These are phyloP conservation scores for Backusella australiensis DNA, from an alignment of 192 early-diverging fungal species.

Conservation along the genomic window DNA sequence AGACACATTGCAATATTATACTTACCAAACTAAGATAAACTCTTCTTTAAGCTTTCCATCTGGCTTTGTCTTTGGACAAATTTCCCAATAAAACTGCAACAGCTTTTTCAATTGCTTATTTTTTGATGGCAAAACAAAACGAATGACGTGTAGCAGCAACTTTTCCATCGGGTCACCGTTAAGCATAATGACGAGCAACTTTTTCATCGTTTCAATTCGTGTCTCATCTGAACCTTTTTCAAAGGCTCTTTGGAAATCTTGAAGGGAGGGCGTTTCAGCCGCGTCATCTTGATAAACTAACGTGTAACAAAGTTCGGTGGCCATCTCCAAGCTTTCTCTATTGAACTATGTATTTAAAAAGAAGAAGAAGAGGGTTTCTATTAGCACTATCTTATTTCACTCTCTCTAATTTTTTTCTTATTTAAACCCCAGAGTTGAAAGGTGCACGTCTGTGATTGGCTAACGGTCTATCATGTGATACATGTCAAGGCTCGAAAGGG, in stretches of 20 bases:
- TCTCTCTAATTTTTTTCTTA: not conserved
- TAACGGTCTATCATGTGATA: not conserved
- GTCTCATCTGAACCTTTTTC: slow-evolving; percentile 91
- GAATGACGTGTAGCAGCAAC: slow-evolving; percentile 97
- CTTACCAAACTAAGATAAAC: slow-evolving; percentile 91
- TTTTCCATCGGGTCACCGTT: slow-evolving; percentile 89
- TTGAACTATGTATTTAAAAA: not conserved
- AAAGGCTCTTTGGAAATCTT: slow-evolving; percentile 73
- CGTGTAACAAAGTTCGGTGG: slow-evolving; percentile 57
- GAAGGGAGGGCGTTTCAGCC: slow-evolving; percentile 65
- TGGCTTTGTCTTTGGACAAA: slow-evolving; percentile 88
- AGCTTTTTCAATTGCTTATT: slow-evolving; percentile 98
- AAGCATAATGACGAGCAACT: slow-evolving; percentile 83
- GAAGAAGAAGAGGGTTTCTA: not conserved
- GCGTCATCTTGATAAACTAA: slow-evolving; percentile 62
- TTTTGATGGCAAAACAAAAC: slow-evolving; percentile 94
- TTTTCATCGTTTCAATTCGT: slow-evolving; percentile 95
- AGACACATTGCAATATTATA: not conserved
- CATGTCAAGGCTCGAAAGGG: not conserved
- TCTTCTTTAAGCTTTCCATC: slow-evolving; percentile 94
- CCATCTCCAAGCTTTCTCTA: slow-evolving; percentile 9
- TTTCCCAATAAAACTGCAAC: slow-evolving; percentile 95
- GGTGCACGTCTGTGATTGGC: not conserved
- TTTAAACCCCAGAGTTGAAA: not conserved
- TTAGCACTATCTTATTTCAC: not conserved